Percentiles rank a stretch among this genome's conserved stretches.
Evolutionary conservation across 1,284 basidiomycete species (phyloP).

Genomic region (Cutaneotrichosporon sp.): DNA sequence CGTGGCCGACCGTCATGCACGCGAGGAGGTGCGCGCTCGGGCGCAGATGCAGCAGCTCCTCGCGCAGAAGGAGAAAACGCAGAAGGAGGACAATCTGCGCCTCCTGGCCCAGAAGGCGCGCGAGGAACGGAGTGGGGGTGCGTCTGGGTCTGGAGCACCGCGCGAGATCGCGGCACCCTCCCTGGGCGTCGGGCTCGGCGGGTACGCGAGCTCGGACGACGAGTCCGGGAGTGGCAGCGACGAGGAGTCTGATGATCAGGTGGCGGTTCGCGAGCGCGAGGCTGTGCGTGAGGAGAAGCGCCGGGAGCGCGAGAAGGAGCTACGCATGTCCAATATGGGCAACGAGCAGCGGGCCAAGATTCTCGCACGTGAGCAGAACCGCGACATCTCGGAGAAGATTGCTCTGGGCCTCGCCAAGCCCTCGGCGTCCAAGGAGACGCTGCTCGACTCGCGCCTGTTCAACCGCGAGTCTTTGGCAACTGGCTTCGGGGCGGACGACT

Average conservation of each 20-base stretch:
- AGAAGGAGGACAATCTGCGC: constrained; percentile 94
- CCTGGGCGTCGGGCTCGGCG: constrained; percentile 69
- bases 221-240: constrained; percentile 31
- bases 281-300: constrained; percentile 88
- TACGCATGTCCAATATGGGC: constrained; percentile 99
- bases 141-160: constrained; percentile 39
- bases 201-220: constrained; percentile 71
- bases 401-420: constrained; percentile 97
- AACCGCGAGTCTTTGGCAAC: constrained; percentile 85
- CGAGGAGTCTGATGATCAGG: constrained; percentile 69
- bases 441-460: constrained; percentile 95
- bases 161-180: constrained; percentile 54
- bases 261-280: constrained; percentile 80
- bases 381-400: constrained; percentile 98
- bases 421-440: constrained; percentile 87
- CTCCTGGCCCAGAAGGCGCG: constrained; percentile 90
- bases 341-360: constrained; percentile 93
- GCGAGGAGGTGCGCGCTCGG: constrained; percentile 95
- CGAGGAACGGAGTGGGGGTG: constrained; percentile 78
- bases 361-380: constrained; percentile 88
- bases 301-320: constrained; percentile 89
- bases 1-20: constrained; percentile 94
- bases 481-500: constrained; percentile 86
- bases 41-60: constrained; percentile 97
- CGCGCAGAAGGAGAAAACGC: constrained; percentile 94